Conservation (phyloP, 2,329 filamentous ascomycete genomes). For the Chaetothyriales sp. region DNA sequence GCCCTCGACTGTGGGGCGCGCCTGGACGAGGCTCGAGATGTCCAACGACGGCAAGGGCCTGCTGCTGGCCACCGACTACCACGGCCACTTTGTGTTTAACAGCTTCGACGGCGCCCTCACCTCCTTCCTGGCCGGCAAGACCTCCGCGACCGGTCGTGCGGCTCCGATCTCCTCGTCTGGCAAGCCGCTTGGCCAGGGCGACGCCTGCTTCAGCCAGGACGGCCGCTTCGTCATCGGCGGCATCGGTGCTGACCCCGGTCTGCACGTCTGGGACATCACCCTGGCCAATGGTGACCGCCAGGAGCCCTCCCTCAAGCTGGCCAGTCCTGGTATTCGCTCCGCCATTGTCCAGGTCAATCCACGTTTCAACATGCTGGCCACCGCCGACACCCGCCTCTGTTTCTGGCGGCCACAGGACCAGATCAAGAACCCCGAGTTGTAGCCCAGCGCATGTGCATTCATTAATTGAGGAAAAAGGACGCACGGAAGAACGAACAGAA, state of each 20-base stretch:
- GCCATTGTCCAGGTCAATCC: constrained; percentile 79
- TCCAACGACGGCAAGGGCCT: constrained; percentile 88
- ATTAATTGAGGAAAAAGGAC: too few species aligned
- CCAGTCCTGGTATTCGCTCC: constrained; percentile 39
- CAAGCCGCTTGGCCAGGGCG: constrained; percentile 44
- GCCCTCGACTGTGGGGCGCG: constrained; percentile 32
- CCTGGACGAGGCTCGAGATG: constrained; percentile 85
- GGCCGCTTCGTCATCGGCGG: constrained; percentile 78
- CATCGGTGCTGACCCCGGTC: constrained; percentile 49
- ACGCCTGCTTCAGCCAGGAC: constrained; percentile 80
- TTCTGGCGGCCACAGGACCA: constrained; percentile 51
- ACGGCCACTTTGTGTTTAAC: constrained; percentile 83
- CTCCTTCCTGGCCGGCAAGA: constrained; percentile 48
- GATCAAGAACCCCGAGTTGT: constrained; percentile 14
- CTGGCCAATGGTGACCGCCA: constrained; percentile 41
- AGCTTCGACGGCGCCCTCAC: constrained; percentile 72
- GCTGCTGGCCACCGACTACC: constrained; percentile 67
- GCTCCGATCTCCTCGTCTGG: constrained; percentile 38
- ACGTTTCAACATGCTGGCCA: constrained; percentile 79
- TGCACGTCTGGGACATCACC: constrained; percentile 76
- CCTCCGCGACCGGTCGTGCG: constrained; percentile 33
- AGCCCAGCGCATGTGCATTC: not conserved
- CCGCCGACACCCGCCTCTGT: constrained; percentile 67
- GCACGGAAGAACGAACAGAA: too few species aligned
- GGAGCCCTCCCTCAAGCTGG: constrained; percentile 25